Evolutionary conservation across 2,329 filamentous ascomycete species (phyloP), one percentile per base, ranked within the genome.

Genomic region (Amphichorda felina): DNA sequence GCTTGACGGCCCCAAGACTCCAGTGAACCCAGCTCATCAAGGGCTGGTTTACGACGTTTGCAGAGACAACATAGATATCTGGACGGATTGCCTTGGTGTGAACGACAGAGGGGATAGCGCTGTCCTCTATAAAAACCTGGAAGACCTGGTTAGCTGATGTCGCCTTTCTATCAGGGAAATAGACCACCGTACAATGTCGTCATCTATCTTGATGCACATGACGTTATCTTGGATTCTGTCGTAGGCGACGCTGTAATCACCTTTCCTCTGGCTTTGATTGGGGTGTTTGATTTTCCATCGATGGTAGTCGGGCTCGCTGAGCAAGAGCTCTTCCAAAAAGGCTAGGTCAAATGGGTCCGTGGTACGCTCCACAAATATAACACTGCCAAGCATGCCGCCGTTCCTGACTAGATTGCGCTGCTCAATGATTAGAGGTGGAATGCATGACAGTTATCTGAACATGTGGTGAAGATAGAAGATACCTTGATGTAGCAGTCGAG

Each of bases 41-140:
- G 11, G 68, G 70, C 33, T 70, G 66, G 40, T 75, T 75, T 42
- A 75, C 55, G 16, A 76, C 57, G 41, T 75, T 74, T 34, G 69
- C 69, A 3, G 68, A 70, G 11, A 75, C 64, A 31, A 66, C 53
- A 41, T 63, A 63, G 18, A 61, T 61, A 27, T 70, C 60, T 7
- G 69, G 66, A 22, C 72, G 59, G 4, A 63, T 56, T 33, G 70
- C 48, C 41, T 66, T 67, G 15, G 66, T 69, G 41, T 67, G 65
- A 19, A 73, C 59, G 6, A 76, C 57, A 3, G 68, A 64, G 2
- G 68, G 61, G 33, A 77, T 70, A 39, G 48, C 59, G 40, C 43
- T 50, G 28, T 60, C 55, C 30, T 57, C 55, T 43, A 58, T 50
- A 26, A 53, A 58, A 9, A 58, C 53, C 21, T 24, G 21, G n/a